phyloP scores from a whole-genome alignment of 441 rosid species.

The Raphanus hybrid region DNA sequence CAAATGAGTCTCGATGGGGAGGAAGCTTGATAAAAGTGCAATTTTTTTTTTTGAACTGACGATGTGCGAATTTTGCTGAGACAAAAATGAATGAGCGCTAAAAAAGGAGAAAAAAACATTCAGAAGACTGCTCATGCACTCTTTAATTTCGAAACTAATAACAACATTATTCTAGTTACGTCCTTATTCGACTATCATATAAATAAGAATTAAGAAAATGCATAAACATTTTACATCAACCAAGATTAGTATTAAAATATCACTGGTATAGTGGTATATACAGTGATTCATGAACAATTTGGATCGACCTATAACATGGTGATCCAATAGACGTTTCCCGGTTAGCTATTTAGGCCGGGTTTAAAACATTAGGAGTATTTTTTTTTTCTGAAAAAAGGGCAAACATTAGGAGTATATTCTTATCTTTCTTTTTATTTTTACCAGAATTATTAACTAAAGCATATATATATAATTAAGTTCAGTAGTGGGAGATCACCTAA shows the following conservation, averaged over 20 bases:
- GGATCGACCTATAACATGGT: neutral
- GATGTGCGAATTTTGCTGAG: neutral
- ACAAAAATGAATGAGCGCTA: neutral
- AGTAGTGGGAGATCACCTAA: constrained; percentile 24
- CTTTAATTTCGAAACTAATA: neutral
- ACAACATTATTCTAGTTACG: neutral
- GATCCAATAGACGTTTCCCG: neutral
- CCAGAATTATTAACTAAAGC: neutral
- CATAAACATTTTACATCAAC: neutral
- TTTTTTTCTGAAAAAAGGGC: no score
- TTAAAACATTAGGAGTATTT: neutral
- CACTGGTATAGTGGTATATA: neutral
- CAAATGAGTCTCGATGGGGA: no score
- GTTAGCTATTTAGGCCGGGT: neutral
- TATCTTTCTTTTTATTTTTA: neutral
- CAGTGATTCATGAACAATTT: neutral
- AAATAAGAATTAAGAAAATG: no score
- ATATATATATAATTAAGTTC: constrained; percentile 15
- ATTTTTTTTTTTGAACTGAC: no score
- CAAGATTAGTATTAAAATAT: neutral
- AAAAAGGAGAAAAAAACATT: neutral
- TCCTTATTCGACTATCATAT: neutral
- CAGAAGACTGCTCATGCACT: neutral
- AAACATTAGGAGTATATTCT: neutral
- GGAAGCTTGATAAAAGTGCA: no score